phyloP scores from a whole-genome alignment of 2,329 filamentous ascomycete species.

The Penicillium sp. region DNA sequence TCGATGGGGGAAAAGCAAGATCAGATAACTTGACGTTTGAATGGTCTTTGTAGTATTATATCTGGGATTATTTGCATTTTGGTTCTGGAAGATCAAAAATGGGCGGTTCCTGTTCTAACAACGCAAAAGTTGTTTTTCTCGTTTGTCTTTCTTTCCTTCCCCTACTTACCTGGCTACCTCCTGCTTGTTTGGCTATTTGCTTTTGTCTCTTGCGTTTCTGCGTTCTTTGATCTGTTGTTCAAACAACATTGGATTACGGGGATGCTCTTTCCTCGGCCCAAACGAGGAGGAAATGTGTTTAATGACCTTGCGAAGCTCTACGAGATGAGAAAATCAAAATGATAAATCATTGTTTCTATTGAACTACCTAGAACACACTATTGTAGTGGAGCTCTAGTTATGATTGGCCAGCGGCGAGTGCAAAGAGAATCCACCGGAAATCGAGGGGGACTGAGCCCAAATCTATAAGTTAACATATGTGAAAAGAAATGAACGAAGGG shows the following conservation, averaged over 20 bases:
- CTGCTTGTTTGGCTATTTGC: not conserved
- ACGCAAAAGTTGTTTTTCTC: constrained; percentile 7
- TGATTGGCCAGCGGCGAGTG: not conserved
- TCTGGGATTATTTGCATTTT: not conserved
- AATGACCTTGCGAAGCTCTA: not conserved
- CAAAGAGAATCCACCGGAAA: not conserved
- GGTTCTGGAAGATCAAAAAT: constrained; percentile 9
- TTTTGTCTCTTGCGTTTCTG: not conserved
- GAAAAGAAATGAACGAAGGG: constrained; percentile 1
- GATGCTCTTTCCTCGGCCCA: not conserved
- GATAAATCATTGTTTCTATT: not conserved
- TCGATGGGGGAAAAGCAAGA: constrained; percentile 3
- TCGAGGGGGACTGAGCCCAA: not conserved
- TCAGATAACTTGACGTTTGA: constrained; percentile 15
- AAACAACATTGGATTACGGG: not conserved
- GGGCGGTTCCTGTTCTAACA: constrained; percentile 9
- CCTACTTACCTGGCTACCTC: no score
- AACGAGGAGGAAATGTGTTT: not conserved
- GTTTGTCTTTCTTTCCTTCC: not conserved
- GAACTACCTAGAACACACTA: not conserved
- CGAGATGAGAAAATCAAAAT: not conserved
- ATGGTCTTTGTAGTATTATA: not conserved
- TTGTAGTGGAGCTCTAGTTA: not conserved
- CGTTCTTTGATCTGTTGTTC: not conserved
- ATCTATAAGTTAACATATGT: constrained; percentile 11